Conservation (phyloP, 73 alveolate genomes). For the Blepharisma japonicum region DNA sequence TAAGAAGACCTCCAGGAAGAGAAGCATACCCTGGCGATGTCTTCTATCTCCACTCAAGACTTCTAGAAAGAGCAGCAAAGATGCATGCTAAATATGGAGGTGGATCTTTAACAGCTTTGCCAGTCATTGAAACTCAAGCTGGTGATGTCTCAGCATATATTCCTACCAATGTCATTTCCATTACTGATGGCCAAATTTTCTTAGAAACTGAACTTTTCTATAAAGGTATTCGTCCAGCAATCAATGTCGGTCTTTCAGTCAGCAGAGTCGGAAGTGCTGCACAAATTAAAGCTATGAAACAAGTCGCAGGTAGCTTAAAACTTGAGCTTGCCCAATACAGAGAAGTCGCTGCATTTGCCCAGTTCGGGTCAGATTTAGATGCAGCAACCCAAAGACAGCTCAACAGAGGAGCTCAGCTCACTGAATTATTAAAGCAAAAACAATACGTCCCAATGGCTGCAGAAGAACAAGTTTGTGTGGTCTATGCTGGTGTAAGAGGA, state of each 20-base stretch:
- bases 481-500: constrained; percentile 96
- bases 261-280: constrained; percentile 95
- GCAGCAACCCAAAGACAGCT: constrained; percentile 93
- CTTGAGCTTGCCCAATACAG: constrained; percentile 87
- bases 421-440: constrained; percentile 84
- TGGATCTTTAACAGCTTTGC: constrained; percentile 97
- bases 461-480: constrained; percentile 91
- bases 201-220: constrained; percentile 90
- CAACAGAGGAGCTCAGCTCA: constrained; percentile 87
- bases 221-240: constrained; percentile 96
- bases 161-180: constrained; percentile 97
- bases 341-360: constrained; percentile 98
- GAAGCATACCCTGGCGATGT: constrained; percentile 97
- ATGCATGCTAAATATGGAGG: constrained; percentile 79
- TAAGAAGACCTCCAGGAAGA: constrained; percentile 97
- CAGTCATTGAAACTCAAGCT: constrained; percentile 97
- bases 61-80: constrained; percentile 97
- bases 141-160: constrained; percentile 98
- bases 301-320: constrained; percentile 86
- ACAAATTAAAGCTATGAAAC: constrained; percentile 89
- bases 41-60: constrained; percentile 69
- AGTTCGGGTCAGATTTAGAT: constrained; percentile 94
- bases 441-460: constrained; percentile 89
- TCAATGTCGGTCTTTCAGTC: constrained; percentile 98
- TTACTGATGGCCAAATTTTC: constrained; percentile 97